Evolutionary conservation across 768 basidiomycete genomes (phyloP).

Genomic region (Boletellus sp.): DNA sequence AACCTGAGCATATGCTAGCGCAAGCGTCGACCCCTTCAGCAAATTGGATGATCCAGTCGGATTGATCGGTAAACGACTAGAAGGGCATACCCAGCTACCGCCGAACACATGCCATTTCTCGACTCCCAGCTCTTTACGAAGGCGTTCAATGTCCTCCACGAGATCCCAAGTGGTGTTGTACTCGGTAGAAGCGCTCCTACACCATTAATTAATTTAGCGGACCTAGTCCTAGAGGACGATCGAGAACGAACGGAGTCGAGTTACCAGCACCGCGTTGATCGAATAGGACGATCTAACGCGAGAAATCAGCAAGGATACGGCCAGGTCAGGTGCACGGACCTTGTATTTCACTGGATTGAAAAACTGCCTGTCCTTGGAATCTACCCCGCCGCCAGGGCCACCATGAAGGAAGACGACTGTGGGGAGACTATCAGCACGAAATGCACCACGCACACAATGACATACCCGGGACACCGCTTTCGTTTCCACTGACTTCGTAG

Average conservation of each 20-base stretch:
- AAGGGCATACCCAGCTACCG: conserved; percentile 75
- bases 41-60: neutral
- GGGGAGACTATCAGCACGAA: neutral
- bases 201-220: conserved; percentile 4
- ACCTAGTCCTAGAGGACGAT: neutral
- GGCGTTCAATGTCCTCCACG: conserved; percentile 82
- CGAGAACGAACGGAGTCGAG: conserved; percentile 66
- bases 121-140: conserved; percentile 70
- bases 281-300: conserved; percentile 69
- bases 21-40: conserved; percentile 76
- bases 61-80: neutral
- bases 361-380: conserved; percentile 65
- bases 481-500: conserved; percentile 80
- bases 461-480: conserved; percentile 69
- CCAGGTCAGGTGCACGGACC: conserved; percentile 33
- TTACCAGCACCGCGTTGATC: conserved; percentile 91
- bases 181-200: conserved; percentile 66
- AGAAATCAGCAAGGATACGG: neutral
- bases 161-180: conserved; percentile 96
- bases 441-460: neutral
- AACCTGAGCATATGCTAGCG: conserved; percentile 83
- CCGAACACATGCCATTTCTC: conserved; percentile 95
- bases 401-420: conserved; percentile 81
- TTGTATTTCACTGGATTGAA: conserved; percentile 87
- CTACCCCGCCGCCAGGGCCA: conserved; percentile 78